Evolutionary conservation across 2,329 filamentous ascomycete genomes (phyloP).

Genomic region (Microsporum audouinii): DNA sequence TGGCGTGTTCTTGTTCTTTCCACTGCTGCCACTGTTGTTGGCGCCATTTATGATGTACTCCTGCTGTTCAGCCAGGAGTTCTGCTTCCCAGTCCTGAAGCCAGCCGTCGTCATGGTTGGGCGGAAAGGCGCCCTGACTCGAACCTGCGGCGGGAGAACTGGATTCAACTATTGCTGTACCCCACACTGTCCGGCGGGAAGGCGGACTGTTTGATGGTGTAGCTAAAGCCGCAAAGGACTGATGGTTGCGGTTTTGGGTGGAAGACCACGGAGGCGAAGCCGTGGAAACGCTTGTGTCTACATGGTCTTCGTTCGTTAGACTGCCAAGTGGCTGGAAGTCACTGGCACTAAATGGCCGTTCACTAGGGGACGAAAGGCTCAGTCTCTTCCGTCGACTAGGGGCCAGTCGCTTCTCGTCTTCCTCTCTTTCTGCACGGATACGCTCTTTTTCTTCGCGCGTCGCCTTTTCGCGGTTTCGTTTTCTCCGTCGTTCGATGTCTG

Average conservation of each 20-base stretch:
- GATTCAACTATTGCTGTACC: constrained; percentile 61
- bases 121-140: not conserved
- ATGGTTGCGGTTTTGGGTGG: constrained; percentile 23
- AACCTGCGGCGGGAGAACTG: constrained; percentile 40
- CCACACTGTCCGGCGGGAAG: constrained; percentile 72
- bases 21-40: not conserved
- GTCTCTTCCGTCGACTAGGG: constrained; percentile 51
- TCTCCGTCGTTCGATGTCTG: constrained; percentile 61
- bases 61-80: constrained; percentile 39
- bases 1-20: not conserved
- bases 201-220: constrained; percentile 70
- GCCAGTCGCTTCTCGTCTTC: constrained; percentile 60
- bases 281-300: constrained; percentile 26
- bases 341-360: constrained; percentile 44
- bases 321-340: constrained; percentile 54
- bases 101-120: constrained; percentile 60
- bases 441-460: constrained; percentile 72
- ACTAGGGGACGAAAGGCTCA: constrained; percentile 35
- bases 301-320: constrained; percentile 18
- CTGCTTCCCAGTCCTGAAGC: constrained; percentile 71
- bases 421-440: constrained; percentile 66
- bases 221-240: constrained; percentile 47
- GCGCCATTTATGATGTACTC: constrained; percentile 12
- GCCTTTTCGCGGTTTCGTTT: constrained; percentile 75
- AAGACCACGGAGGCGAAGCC: constrained; percentile 33